phyloP scores from a whole-genome alignment of 192 early-diverging fungal species.

The Coemansia sp. region DNA sequence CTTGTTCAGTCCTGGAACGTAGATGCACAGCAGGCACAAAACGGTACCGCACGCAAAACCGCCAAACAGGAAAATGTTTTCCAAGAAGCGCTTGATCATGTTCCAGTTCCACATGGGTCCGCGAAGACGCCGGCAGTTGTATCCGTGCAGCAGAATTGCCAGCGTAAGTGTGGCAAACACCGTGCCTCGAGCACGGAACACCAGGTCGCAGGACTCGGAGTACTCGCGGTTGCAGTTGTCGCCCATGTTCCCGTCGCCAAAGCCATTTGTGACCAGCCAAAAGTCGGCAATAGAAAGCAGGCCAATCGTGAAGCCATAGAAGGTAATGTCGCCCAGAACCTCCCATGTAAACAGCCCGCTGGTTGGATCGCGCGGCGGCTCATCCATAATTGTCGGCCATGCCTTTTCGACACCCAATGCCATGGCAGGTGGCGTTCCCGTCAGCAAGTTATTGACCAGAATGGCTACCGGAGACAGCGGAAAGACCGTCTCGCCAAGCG shows the following conservation, averaged over 20 bases:
- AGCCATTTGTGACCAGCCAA: constrained; percentile 61
- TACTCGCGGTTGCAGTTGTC: constrained; percentile 59
- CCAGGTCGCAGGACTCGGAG: constrained; percentile 56
- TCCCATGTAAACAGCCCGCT: constrained; percentile 66
- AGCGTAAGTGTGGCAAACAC: constrained; percentile 71
- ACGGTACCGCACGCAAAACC: constrained; percentile 52
- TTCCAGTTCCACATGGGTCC: constrained; percentile 58
- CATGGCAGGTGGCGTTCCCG: constrained; percentile 76
- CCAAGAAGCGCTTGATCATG: constrained; percentile 42
- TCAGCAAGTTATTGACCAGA: constrained; percentile 78
- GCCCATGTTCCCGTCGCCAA: constrained; percentile 60
- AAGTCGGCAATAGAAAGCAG: constrained; percentile 64
- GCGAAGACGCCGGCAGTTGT: constrained; percentile 70
- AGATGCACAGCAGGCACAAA: constrained; percentile 57
- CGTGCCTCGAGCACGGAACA: constrained; percentile 69
- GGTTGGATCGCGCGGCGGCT: constrained; percentile 63
- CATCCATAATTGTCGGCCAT: constrained; percentile 64
- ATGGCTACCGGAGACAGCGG: constrained; percentile 78
- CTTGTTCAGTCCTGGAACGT: constrained; percentile 67
- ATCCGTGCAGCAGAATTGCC: constrained; percentile 68
- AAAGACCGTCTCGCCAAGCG: constrained; percentile 59
- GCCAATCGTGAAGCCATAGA: constrained; percentile 68
- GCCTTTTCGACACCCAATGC: constrained; percentile 70
- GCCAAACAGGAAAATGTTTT: constrained; percentile 57
- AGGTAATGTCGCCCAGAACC: constrained; percentile 64